Evolutionary conservation across 805 yeast genomes (phyloP).

Genomic region (Saccharomycopsis fodiens): DNA sequence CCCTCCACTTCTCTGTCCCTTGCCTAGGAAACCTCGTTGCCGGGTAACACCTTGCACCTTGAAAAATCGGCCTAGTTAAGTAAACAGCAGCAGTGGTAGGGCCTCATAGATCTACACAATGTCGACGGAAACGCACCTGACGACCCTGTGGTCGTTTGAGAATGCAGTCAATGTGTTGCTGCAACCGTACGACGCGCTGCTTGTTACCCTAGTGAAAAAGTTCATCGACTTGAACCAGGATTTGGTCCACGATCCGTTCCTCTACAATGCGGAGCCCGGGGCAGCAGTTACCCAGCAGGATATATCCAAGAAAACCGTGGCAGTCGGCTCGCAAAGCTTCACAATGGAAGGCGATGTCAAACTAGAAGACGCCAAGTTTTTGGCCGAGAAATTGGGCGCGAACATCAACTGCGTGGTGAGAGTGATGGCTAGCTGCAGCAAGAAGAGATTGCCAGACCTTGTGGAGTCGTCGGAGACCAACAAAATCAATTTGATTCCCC

Average conservation of each 20-base stretch:
- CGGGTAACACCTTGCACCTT: not conserved
- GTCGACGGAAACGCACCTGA: too few relatives aligned
- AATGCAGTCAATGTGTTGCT: constrained; percentile 13
- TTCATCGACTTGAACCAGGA: constrained; percentile 6
- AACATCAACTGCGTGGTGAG: constrained; percentile 42
- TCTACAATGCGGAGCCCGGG: not conserved
- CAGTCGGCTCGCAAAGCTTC: constrained; percentile 1
- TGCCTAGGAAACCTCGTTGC: too few relatives aligned
- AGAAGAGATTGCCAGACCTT: constrained; percentile 13
- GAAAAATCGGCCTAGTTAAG: not conserved
- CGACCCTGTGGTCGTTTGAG: constrained; percentile 20
- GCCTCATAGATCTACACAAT: too few relatives aligned
- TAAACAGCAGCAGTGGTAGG: not conserved
- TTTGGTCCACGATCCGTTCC: constrained; percentile 10
- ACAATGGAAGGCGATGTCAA: not conserved
- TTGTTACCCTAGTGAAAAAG: constrained; percentile 4
- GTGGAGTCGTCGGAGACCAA: constrained; percentile 14
- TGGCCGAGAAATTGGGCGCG: constrained; percentile 30
- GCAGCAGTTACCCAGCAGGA: not conserved
- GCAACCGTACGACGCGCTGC: constrained; percentile 6
- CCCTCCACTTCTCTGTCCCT: too few relatives aligned
- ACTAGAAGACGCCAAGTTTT: constrained; percentile 5
- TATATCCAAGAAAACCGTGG: constrained; percentile 1
- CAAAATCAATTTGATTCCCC: constrained; percentile 27
- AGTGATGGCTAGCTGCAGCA: constrained; percentile 34